Base-by-base conservation (phyloP, 257 asterid genomes). In the Solanum chilense region DNA sequence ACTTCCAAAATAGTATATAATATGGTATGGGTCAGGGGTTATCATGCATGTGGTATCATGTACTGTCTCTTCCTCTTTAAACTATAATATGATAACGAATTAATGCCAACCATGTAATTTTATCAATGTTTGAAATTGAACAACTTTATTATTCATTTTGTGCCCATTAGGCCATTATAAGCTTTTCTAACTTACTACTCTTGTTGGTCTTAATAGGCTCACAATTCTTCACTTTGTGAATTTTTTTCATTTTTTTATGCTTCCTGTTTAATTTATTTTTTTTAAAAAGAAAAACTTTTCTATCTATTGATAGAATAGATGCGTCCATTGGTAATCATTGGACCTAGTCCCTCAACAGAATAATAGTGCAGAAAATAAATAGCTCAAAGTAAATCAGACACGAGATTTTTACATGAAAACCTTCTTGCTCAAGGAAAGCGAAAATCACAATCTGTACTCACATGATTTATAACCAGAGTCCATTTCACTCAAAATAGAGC, bases 261-360 rank as follows among this genome's bases (percentile, higher is more conserved):
- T n/a, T 3, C 29, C 16, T 23, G 11, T 60, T 2, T 49, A 47
- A 13, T 20, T 7, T 7, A 8, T 21, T 56, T 18, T 12, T 12
- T 42, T 2, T 41, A 8, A 35, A 5, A 37, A 37, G 4, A 33
- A 4, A 58, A 56, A 49, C 23, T 16, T 52, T 16, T 16, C 2
- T 52, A 52, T 16, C 2, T 52, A 52, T 16, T 52, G 23, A 16
- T 52, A 52, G 62, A 52, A 52, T 52, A 21, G 23, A 52, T 52
- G 62, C 2, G 23, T 16, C 23, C 0, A 0, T 9, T 52, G 16
- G 62, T 52, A 16, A 16, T 52, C 10, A 52, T 21, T 52, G 4
- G 0, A 18, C 1, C 23, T 6, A 0, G 62, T 52, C 62, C 1
- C 0, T 52, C 62, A 9, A 16, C 0, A 6, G 4, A 52, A 52